Base-by-base conservation (phyloP, 495 filamentous ascomycete genomes). In the Penicillium mononematosum region DNA sequence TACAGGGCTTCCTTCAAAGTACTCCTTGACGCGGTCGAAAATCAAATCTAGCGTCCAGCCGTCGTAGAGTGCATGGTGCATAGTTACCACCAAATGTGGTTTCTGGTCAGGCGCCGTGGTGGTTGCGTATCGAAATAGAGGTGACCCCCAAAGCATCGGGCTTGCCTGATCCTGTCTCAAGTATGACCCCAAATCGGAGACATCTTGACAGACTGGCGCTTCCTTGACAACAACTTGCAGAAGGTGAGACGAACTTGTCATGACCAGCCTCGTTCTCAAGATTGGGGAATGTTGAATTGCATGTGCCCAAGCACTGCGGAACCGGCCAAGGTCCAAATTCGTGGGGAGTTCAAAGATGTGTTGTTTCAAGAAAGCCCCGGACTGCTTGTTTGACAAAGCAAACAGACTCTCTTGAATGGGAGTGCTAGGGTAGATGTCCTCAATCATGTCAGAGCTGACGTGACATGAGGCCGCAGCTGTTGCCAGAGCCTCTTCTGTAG, bases 361-460 rank as follows among this genome's bases (percentile, higher is more conserved):
- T 42, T 75, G 76, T 3, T 77, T 78, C 0, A 83, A 72, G 53
- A 84, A 85, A 5, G 77, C 75, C 17, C 78, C 79, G 10, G 53
- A 42, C 27, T 45, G 42, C 24, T 34, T 48, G 16, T 34, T 50
- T 9, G 58, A 51, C 5, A 64, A 32, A 31, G 58, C 60, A 45
- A 66, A 50, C 36, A 69, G 36, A 39, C 61, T 61, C 31, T 61
- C 50, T 48, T 66, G 63, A 43, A 61, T 45, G 19, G 70, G 67
- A 29, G 48, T 68, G 45, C 53, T 60, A 20, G 69, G 70, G 42
- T 66, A 75, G n/a, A 69, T 53, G 32, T 75, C 60, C 48, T 69
- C 66, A 41, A 76, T 62, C 10, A 48, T 29, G 29, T 39, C 4
- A 47, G 56, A 8, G 51, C 12, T 16, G 55, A 53, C n/a, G 63